phyloP scores from a whole-genome alignment of 495 filamentous ascomycete species.

The Podospora pseudocomata region DNA sequence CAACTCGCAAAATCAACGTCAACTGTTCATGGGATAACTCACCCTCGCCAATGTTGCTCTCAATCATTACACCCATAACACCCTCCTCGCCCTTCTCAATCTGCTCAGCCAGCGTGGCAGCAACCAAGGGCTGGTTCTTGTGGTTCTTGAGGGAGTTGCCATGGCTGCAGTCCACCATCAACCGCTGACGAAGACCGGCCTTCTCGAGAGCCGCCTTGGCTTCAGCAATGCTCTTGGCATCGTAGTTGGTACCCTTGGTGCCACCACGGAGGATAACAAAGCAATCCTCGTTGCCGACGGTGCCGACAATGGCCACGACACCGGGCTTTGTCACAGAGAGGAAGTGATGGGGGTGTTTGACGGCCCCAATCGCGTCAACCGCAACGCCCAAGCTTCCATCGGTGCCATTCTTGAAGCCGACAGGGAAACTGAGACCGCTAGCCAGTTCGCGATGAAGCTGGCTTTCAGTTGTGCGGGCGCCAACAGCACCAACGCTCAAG shows the following conservation, averaged over 20 bases:
- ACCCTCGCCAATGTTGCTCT: slow-evolving; percentile 95
- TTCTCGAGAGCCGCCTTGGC: slow-evolving; percentile 34
- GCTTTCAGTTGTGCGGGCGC: slow-evolving; percentile 90
- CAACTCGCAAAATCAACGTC: slow-evolving; percentile 6
- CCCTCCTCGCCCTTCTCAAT: slow-evolving; percentile 76
- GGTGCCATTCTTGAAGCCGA: slow-evolving; percentile 99
- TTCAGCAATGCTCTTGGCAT: slow-evolving; percentile 68
- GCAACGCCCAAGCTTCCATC: slow-evolving; percentile 88
- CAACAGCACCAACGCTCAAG: slow-evolving; percentile 86
- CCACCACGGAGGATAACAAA: slow-evolving; percentile 96
- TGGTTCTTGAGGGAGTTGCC: slow-evolving; percentile 95
- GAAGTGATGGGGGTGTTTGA: slow-evolving; percentile 94
- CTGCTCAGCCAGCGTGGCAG: slow-evolving; percentile 74
- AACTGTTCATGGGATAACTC: slow-evolving; percentile 11
- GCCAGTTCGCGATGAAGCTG: slow-evolving; percentile 95
- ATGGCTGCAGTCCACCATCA: slow-evolving; percentile 99
- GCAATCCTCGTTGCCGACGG: slow-evolving; percentile 94
- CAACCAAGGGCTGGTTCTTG: slow-evolving; percentile 96
- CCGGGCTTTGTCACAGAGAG: slow-evolving; percentile 97
- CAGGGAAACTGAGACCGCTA: slow-evolving; percentile 90
- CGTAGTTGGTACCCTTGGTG: slow-evolving; percentile 91
- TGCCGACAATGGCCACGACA: slow-evolving; percentile 92
- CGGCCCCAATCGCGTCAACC: slow-evolving; percentile 94
- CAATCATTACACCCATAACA: slow-evolving; percentile 99
- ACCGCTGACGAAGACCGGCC: slow-evolving; percentile 50